Conservation (phyloP, 352 stramenopile genomes). For the Phytopythium delawarense region DNA sequence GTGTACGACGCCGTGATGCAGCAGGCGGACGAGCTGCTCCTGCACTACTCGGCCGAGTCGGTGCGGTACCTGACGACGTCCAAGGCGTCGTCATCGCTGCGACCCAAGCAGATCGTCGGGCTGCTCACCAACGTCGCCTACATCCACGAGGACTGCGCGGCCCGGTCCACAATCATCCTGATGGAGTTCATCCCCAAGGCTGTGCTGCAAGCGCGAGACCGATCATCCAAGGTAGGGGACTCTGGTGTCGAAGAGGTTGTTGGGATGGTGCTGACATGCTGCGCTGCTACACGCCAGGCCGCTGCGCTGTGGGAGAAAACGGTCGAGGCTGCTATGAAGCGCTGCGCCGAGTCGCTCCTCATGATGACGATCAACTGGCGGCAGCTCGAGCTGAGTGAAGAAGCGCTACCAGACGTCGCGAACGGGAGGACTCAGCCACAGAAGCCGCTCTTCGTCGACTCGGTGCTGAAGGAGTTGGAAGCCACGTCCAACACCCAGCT, state of each 20-base stretch:
- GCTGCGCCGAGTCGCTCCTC: constrained; percentile 56
- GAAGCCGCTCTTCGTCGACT: constrained; percentile 40
- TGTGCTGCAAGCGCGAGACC: constrained; percentile 36
- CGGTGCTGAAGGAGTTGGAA: constrained; percentile 46
- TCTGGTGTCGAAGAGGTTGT: background rate
- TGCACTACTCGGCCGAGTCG: constrained; percentile 55
- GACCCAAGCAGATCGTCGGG: constrained; percentile 61
- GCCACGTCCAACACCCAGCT: constrained; percentile 54
- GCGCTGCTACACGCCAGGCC: constrained; percentile 23
- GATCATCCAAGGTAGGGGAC: constrained; percentile 32
- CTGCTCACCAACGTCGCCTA: constrained; percentile 71
- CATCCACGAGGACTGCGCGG: constrained; percentile 55
- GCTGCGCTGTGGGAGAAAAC: constrained; percentile 44
- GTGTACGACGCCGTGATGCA: constrained; percentile 56
- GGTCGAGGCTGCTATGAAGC: constrained; percentile 44
- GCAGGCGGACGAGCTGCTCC: constrained; percentile 55
- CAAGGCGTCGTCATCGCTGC: constrained; percentile 57
- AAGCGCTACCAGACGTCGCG: constrained; percentile 34
- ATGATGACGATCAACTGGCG: constrained; percentile 69
- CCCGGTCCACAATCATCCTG: constrained; percentile 46
- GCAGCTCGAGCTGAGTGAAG: constrained; percentile 55
- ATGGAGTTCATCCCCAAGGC: constrained; percentile 49
- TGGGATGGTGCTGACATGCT: background rate
- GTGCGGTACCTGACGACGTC: constrained; percentile 56
- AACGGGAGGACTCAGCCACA: constrained; percentile 9